Conservation (phyloP, 129 eudicot species). For the Artemisia tridentata region DNA sequence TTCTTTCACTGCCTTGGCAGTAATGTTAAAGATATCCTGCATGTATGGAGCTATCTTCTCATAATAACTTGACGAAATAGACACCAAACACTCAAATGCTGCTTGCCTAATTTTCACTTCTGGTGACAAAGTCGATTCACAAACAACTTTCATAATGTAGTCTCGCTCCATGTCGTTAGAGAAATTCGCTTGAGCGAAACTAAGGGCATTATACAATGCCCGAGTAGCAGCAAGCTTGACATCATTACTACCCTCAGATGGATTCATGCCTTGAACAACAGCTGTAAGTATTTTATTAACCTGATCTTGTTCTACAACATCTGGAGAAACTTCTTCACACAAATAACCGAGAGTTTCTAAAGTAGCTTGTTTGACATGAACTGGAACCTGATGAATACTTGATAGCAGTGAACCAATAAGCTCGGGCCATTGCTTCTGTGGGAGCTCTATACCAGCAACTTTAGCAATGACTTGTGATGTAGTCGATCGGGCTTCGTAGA, state of each 20-base stretch:
- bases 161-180: neutral
- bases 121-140: conserved; percentile 79
- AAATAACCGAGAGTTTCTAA: neutral
- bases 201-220: neutral
- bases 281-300: neutral
- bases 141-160: conserved; percentile 85
- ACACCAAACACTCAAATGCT: conserved; percentile 85
- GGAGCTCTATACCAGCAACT: neutral
- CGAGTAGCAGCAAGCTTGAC: neutral
- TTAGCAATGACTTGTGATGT: neutral
- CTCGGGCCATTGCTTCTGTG: conserved; percentile 3
- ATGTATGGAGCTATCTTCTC: conserved; percentile 84
- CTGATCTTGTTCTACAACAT: neutral
- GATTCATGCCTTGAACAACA: neutral
- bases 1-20: conserved; percentile 86
- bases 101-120: conserved; percentile 92
- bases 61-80: conserved; percentile 81
- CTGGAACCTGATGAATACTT: neutral
- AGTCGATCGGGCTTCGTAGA: neutral
- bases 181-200: neutral
- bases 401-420: neutral
- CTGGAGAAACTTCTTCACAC: neutral
- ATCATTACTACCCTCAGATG: neutral
- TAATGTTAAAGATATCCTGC: conserved; percentile 81
- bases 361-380: neutral